Base-by-base conservation (phyloP, 2,329 filamentous ascomycete genomes). In the Ascochyta koolunga region DNA sequence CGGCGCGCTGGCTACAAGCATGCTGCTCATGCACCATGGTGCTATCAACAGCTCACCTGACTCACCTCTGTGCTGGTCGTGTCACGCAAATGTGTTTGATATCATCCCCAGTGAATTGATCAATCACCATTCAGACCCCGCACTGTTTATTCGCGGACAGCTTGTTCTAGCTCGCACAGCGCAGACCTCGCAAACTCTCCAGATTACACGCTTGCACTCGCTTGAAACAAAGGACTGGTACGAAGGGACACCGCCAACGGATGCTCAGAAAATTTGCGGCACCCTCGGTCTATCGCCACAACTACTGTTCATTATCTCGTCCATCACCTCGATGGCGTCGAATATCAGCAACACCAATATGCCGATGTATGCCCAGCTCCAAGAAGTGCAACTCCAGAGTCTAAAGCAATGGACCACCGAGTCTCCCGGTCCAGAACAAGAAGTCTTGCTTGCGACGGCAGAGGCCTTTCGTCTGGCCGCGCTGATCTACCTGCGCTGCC, bases 11-110 rank as follows among this genome's bases (percentile, higher is more conserved):
- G 62, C 66, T 3, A 72, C 70, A 4, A 69, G 69, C 44, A 72
- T 72, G 70, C 56, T 72, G 24, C 57, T 72, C 2, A 68, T 72
- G 66, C 70, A 72, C 27, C 67, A 71, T 21, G 63, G 65, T 33
- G 62, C 60, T 11, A 52, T 72, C 33, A 69, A 69, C 48, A 60
- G 59, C 27, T 27, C 45, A 8, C 58, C 68, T 9, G 67, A 71
- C 1, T 62, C 64, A 5, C 58, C 54, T n/a, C 37, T 71, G 3
- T 71, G 70, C 56, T 72, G 70, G 70, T 71, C 68, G 2, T 64
- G 60, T 37, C 70, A 72, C 22, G 68, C 70, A 38, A 71, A 71
- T 29, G 59, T 72, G 27, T 69, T 71, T 50, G 65, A 72, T 41
- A 63, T 61, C 5, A 68, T 69, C 7, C 69, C 70, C 6, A 32